Conservation (phyloP, 2,329 filamentous ascomycete species). For the Fusarium globosum region DNA sequence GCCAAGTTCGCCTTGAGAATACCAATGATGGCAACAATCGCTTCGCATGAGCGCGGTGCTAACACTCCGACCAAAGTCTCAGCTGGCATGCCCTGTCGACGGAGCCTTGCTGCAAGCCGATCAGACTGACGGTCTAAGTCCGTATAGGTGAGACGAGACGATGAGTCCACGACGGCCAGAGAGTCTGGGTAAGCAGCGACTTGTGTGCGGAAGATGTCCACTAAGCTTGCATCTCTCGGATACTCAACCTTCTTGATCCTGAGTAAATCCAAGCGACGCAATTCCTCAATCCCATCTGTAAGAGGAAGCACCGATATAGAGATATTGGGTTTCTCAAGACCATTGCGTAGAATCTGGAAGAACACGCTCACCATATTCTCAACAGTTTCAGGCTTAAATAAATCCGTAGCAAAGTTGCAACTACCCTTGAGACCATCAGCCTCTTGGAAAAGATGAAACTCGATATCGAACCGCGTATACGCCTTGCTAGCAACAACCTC, state of each 20-base stretch:
- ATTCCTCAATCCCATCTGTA: neutral
- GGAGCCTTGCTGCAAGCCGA: conserved; percentile 32
- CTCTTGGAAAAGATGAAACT: conserved; percentile 43
- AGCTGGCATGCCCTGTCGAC: neutral
- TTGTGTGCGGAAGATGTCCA: conserved; percentile 39
- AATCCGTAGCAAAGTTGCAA: conserved; percentile 35
- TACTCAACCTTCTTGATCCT: neutral
- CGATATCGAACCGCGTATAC: conserved; percentile 39
- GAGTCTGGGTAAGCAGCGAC: conserved; percentile 13
- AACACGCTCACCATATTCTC: conserved; percentile 30
- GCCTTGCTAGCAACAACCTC: conserved; percentile 5
- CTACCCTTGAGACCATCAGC: conserved; percentile 10
- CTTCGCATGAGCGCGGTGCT: conserved; percentile 38
- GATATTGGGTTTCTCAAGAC: conserved; percentile 10
- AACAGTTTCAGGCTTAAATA: conserved; percentile 39
- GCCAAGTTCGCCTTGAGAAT: conserved; percentile 43
- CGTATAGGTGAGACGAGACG: conserved; percentile 31
- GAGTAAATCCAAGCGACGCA: neutral
- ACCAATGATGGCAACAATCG: conserved; percentile 37
- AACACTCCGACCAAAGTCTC: conserved; percentile 39
- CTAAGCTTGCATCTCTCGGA: conserved; percentile 27
- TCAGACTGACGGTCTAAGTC: conserved; percentile 38
- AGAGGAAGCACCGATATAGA: conserved; percentile 10
- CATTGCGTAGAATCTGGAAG: conserved; percentile 22
- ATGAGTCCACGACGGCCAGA: conserved; percentile 34